A percentile compares a stretch with the other conserved stretches of the same genome.
phyloP scores from a whole-genome alignment of 768 basidiomycete genomes.

The Russula ochroleuca region DNA sequence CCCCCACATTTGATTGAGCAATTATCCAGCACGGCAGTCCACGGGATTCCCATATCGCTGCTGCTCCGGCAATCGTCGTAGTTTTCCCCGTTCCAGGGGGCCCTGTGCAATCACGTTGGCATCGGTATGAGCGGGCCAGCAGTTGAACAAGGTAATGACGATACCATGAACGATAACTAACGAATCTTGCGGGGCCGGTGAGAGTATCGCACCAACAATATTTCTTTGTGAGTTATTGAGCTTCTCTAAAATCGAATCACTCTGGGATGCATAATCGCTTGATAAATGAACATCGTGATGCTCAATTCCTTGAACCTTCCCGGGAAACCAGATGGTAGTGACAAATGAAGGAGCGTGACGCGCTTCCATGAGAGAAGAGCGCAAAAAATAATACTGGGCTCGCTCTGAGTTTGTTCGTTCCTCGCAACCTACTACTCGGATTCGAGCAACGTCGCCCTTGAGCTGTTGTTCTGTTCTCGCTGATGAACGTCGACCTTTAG shows the following conservation, averaged over 20 bases:
- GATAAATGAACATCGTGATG: background rate
- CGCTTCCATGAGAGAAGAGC: background rate
- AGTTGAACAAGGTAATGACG: background rate
- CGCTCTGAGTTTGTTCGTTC: constrained; percentile 13
- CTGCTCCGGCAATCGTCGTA: constrained; percentile 20
- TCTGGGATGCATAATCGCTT: background rate
- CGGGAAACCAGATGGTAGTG: constrained; percentile 16
- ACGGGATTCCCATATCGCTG: constrained; percentile 8
- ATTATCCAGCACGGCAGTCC: constrained; percentile 55
- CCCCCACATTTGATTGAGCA: constrained; percentile 79
- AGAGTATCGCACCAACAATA: constrained; percentile 17
- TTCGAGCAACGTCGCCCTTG: background rate
- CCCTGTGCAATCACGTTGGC: background rate
- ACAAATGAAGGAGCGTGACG: background rate
- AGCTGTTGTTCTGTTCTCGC: background rate
- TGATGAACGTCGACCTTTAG: constrained; percentile 7
- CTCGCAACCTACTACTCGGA: constrained; percentile 19
- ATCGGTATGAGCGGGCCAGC: background rate
- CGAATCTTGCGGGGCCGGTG: background rate
- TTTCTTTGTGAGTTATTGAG: constrained; percentile 13
- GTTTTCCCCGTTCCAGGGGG: constrained; percentile 26
- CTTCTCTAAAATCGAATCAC: background rate
- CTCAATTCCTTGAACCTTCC: background rate
- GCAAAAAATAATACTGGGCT: constrained; percentile 13
- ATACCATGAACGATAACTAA: constrained; percentile 22